Base-by-base conservation (phyloP, 2,329 filamentous ascomycete species). In the Cercospora sesami region DNA sequence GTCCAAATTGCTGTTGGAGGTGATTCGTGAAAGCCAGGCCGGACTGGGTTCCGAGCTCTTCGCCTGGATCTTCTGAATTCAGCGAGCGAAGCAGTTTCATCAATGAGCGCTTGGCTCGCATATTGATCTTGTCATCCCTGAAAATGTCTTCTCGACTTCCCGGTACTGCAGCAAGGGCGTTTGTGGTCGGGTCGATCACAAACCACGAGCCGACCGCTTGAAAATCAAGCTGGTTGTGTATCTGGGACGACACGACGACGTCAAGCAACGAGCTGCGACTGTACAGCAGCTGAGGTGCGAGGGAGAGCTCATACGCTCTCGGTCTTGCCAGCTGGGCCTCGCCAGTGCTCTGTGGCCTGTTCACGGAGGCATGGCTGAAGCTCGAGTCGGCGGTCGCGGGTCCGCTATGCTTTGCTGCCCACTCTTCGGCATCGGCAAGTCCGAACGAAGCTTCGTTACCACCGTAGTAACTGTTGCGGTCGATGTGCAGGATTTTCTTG, bases 81-180 rank as follows among this genome's bases (percentile, higher is more conserved):
- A 97, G 90, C 77, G 95, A 94, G 78, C 94, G 94, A 75, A 98
- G 85, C 75, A 97, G 96, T 79, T 96, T 96, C 90, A 97, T 97
- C 75, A 98, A 81, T 9, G 87, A 86, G 64, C 94, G 89, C 82
- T 98, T 98, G 5, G 92, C 89, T 71, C 91, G 90, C 72, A 91
- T 86, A 57, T 92, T 88, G 66, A 98, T 91, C 26, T 85, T 84
- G 39, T 87, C 87, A 77, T 93, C 90, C 59, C 90, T 87, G 79
- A 97, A 97, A 55, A 98, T 88, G 80, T 97, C 94, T 81, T 99
- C 94, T 72, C 94, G 88, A 30, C 91, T 94, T 71, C 91, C 94
- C 0, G 95, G 94, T 61, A 98, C 91, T 66, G 91, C 90, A 23
- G 65, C 67, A 21, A 76, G 60, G 9, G 48, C 65, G 14, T 63